Conservation (phyloP, 179 eudicot genomes). For the Actinidia arguta region DNA sequence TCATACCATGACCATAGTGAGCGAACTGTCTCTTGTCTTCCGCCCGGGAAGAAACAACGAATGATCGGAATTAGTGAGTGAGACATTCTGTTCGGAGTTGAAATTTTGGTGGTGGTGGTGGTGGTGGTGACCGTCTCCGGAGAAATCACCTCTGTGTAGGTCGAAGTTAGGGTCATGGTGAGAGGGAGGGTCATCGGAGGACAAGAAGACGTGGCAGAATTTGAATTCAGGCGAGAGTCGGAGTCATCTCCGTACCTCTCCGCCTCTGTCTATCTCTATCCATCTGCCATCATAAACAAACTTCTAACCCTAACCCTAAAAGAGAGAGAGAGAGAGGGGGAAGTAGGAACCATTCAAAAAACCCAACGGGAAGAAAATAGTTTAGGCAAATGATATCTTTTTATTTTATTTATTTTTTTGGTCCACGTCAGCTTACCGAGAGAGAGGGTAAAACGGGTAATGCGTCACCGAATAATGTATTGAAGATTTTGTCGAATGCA, state of each 20-base stretch:
- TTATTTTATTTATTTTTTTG: no score
- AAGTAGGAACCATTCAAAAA: no score
- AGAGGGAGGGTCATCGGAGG: slow-evolving; percentile 13
- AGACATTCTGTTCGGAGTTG: slow-evolving; percentile 10
- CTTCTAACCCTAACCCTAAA: not conserved
- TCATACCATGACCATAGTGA: not conserved
- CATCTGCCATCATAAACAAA: not conserved
- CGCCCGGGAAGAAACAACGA: not conserved
- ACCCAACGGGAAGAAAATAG: no score
- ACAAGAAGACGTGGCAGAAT: slow-evolving; percentile 18
- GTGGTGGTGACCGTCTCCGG: slow-evolving; percentile 12
- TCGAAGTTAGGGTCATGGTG: not conserved
- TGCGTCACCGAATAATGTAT: no score
- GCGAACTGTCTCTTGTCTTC: slow-evolving; percentile 25
- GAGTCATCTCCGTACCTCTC: slow-evolving; percentile 7
- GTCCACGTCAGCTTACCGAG: no score
- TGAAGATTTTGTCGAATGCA: no score
- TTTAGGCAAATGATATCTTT: no score
- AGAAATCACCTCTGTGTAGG: not conserved
- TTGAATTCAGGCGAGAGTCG: slow-evolving; percentile 16
- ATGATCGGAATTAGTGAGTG: not conserved
- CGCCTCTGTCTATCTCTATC: not conserved
- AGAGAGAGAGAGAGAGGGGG: no score
- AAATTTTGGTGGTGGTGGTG: not conserved
- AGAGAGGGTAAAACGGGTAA: no score